Conservation (phyloP, 1,139 yeast species). For the Suhomyces wounanorum region DNA sequence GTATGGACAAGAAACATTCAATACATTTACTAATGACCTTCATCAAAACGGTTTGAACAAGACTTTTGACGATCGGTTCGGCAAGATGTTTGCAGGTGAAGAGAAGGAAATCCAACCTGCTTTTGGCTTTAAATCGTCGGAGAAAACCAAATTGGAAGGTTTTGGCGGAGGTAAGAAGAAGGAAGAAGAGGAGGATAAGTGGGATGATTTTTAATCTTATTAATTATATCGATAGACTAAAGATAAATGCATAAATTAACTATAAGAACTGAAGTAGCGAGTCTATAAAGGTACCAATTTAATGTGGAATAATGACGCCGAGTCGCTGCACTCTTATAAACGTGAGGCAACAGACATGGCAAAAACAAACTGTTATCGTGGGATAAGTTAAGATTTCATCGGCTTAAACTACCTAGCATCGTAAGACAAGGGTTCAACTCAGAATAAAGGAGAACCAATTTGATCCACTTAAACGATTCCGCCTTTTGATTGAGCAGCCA, state of each 20-base stretch:
- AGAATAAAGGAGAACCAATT: no score
- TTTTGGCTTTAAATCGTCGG: slow-evolving; percentile 70
- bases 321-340: slow-evolving; percentile 1
- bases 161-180: slow-evolving; percentile 40
- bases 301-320: background rate
- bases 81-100: slow-evolving; percentile 49
- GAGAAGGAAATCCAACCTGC: slow-evolving; percentile 56
- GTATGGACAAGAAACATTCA: slow-evolving; percentile 67
- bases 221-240: background rate
- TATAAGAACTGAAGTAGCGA: slow-evolving; percentile 4
- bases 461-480: background rate
- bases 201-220: slow-evolving; percentile 44
- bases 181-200: slow-evolving; percentile 43
- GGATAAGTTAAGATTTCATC: background rate
- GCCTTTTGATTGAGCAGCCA: slow-evolving; percentile 11
- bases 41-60: slow-evolving; percentile 37
- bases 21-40: slow-evolving; percentile 55
- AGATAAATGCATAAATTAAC: slow-evolving; percentile 4
- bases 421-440: no score
- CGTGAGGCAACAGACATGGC: background rate
- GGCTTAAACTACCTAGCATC: background rate
- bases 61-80: slow-evolving; percentile 34
- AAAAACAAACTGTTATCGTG: background rate
- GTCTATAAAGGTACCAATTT: slow-evolving; percentile 3
- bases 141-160: slow-evolving; percentile 59